Evolutionary conservation across 164 flowering plant species (phyloP), one percentile per base, ranked within the genome.

Genomic region (Kalanchoe fedtschenkoi): DNA sequence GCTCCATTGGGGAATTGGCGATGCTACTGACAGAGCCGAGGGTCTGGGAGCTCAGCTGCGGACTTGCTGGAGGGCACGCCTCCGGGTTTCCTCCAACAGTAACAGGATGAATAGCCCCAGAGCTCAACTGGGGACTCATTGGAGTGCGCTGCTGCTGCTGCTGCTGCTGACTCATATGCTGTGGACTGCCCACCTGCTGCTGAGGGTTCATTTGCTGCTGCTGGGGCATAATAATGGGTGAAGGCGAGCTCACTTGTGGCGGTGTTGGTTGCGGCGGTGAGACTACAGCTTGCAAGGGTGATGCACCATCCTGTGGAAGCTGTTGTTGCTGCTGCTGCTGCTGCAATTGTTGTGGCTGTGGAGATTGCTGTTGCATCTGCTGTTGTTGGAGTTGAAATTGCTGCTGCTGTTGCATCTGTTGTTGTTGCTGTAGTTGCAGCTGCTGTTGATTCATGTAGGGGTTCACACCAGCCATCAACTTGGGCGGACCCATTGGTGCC

Each of bases 1-100:
- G 60, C 33, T 88, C 96, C 88, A 84, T 83, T 0, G 97, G 86
- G 13, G 93, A 86, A 71, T 88, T 88, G 8, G 89, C 70, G 66
- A 87, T 88, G 67, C 92, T 90, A 60, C 95, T 83, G 42, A 90
- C 95, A 1, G 97, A 93, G 34, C 96, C 96, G 44, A 77, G 78
- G 44, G 96, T 90, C 77, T 90, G 98, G 7, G 98, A 88, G 74
- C 97, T 93, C 78, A 88, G 64, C 72, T 88, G 96, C 16, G 98
- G 98, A 72, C 97, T 93, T 2, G 89, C 90, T 8, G 96, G 96
- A 54, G 96, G 96, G 58, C 86, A 78, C 32, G 81, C 76, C 64
- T 81, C 95, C 19, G 78, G 74, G 69, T 85, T 89, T 43, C 83
- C 81, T 28, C 84, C 80, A 28, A 81, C 77, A 74, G 72, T 78